A percentile compares a stretch with the other conserved stretches of the same genome.
These are phyloP conservation scores for Nothophytophthora sp. DNA, from an alignment of 352 stramenopile species.

Conservation along the genomic window DNA sequence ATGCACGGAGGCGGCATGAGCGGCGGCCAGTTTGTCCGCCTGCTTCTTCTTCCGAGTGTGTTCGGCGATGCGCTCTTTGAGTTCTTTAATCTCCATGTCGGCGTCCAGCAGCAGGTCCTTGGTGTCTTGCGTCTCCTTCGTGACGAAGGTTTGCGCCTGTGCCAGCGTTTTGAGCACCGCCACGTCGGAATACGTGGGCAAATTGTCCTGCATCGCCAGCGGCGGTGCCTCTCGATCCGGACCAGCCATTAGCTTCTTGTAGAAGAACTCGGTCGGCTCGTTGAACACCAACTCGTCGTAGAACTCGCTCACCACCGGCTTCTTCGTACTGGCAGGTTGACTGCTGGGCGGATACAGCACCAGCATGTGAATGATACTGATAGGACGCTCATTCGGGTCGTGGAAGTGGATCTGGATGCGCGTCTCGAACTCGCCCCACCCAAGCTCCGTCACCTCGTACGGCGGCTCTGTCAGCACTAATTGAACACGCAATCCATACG, in stretches of 20 bases:
- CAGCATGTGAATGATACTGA: constrained; percentile 91
- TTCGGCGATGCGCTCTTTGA: constrained; percentile 74
- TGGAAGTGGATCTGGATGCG: constrained; percentile 97
- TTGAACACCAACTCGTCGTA: constrained; percentile 99
- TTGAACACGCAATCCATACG: neutral
- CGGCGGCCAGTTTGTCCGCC: constrained; percentile 47
- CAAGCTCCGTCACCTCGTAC: constrained; percentile 96
- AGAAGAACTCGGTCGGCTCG: constrained; percentile 95
- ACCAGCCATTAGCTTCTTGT: constrained; percentile 88
- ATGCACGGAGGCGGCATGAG: neutral
- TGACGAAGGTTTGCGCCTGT: constrained; percentile 82
- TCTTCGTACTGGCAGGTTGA: constrained; percentile 89
- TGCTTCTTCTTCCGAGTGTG: constrained; percentile 81
- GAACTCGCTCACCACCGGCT: constrained; percentile 95
- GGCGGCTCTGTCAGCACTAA: constrained; percentile 93
- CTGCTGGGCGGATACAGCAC: constrained; percentile 84
- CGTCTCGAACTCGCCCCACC: constrained; percentile 98
- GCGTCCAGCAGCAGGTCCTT: constrained; percentile 69
- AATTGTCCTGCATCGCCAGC: constrained; percentile 80
- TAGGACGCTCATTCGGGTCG: constrained; percentile 91
- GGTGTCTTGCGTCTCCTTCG: constrained; percentile 65
- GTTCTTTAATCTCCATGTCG: constrained; percentile 75
- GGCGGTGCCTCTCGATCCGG: constrained; percentile 67
- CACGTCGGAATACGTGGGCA: constrained; percentile 89
- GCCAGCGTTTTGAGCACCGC: constrained; percentile 86